These are phyloP conservation scores for Saprolegnia diclina DNA, from an alignment of 352 stramenopile species.

Conservation along the genomic window DNA sequence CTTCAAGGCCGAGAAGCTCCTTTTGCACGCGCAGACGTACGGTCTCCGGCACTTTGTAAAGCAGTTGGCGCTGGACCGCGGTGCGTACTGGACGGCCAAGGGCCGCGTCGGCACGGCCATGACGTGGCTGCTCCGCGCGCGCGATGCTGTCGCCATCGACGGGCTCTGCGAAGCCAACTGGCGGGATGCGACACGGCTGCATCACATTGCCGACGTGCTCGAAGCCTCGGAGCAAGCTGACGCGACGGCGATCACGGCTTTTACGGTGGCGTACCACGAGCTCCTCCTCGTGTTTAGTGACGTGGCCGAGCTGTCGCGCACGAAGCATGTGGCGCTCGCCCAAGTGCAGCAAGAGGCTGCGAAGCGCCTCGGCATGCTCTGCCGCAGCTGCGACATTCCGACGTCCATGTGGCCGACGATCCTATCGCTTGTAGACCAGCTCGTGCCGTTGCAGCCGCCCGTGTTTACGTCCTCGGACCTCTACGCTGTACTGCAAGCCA, in stretches of 20 bases:
- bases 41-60: slow-evolving; percentile 34
- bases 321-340: slow-evolving; percentile 30
- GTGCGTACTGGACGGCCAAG: slow-evolving; percentile 37
- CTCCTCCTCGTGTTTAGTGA: slow-evolving; percentile 63
- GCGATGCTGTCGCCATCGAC: slow-evolving; percentile 54
- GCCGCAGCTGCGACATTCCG: slow-evolving; percentile 40
- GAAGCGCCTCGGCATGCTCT: slow-evolving; percentile 47
- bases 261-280: slow-evolving; percentile 65
- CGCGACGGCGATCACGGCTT: slow-evolving; percentile 44
- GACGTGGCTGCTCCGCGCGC: slow-evolving; percentile 56
- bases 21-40: slow-evolving; percentile 41
- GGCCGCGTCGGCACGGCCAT: slow-evolving; percentile 45
- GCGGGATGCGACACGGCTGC: slow-evolving; percentile 43
- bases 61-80: slow-evolving; percentile 39
- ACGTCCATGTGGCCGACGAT: slow-evolving; percentile 41
- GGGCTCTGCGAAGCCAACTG: slow-evolving; percentile 50
- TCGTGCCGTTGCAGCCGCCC: slow-evolving; percentile 44
- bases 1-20: slow-evolving; percentile 51
- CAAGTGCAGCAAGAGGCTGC: slow-evolving; percentile 68
- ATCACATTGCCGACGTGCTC: slow-evolving; percentile 68
- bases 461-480: slow-evolving; percentile 52
- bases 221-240: slow-evolving; percentile 36
- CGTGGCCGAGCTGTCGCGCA: slow-evolving; percentile 17
- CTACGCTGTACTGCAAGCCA: slow-evolving; percentile 54
- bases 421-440: slow-evolving; percentile 42